A percentile compares a stretch with the other conserved stretches of the same genome.
Evolutionary conservation across 257 asterid genomes (phyloP).

Genomic region (Plantago ovata): DNA sequence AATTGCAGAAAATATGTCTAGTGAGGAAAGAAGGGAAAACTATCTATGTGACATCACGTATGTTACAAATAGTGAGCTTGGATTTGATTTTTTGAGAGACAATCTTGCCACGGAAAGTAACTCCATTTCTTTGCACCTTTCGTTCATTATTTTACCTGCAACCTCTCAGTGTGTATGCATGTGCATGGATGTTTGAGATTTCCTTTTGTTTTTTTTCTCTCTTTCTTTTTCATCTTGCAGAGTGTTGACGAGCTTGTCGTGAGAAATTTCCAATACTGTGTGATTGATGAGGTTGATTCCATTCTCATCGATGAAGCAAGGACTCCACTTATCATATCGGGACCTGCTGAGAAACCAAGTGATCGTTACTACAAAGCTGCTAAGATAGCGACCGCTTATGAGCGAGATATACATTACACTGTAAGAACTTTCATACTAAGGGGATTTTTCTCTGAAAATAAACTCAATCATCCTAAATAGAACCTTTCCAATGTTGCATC

Average conservation of each 20-base stretch:
- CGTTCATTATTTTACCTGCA: constrained; percentile 7
- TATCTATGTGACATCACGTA: constrained; percentile 88
- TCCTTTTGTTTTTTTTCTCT: neutral
- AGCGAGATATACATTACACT: constrained; percentile 84
- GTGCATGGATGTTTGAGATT: constrained; percentile 28
- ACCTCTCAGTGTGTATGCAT: no score
- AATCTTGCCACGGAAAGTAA: constrained; percentile 98
- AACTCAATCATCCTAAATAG: constrained; percentile 4
- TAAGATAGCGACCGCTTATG: constrained; percentile 86
- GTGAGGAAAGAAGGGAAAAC: constrained; percentile 91
- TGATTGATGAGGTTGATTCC: constrained; percentile 98
- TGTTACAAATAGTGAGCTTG: constrained; percentile 97
- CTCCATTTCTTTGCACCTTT: constrained; percentile 31
- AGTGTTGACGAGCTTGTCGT: constrained; percentile 88
- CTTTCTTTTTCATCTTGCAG: constrained; percentile 46
- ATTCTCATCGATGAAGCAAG: constrained; percentile 98
- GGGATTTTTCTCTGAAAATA: constrained; percentile 10
- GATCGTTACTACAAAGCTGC: constrained; percentile 96
- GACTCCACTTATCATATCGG: constrained; percentile 98
- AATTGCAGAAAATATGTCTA: constrained; percentile 87
- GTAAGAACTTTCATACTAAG: constrained; percentile 46
- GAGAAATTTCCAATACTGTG: constrained; percentile 85
- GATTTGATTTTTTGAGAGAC: constrained; percentile 91
- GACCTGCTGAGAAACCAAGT: constrained; percentile 95
- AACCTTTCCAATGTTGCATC: constrained; percentile 2